phyloP scores from a whole-genome alignment of 495 filamentous ascomycete genomes.

The Penicillium canescens region DNA sequence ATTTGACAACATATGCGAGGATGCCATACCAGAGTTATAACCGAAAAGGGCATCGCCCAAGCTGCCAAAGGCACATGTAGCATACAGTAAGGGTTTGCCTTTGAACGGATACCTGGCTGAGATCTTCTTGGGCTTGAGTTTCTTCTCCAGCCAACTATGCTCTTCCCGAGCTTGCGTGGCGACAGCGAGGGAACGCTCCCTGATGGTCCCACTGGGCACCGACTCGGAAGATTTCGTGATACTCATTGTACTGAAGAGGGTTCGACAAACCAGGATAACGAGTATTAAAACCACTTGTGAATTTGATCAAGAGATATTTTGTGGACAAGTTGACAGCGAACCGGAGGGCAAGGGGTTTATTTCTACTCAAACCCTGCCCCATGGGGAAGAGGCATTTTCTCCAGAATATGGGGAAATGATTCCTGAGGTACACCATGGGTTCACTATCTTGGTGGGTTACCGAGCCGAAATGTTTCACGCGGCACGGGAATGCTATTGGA shows the following conservation, averaged over 20 bases:
- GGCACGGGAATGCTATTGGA: background rate
- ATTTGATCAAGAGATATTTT: background rate
- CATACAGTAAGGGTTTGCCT: constrained; percentile 22
- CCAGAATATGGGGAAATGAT: constrained; percentile 3
- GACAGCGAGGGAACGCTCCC: constrained; percentile 14
- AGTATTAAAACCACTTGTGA: no score
- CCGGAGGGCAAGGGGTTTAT: background rate
- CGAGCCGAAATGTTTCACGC: background rate
- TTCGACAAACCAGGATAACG: background rate
- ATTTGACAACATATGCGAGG: background rate
- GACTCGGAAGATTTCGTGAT: background rate
- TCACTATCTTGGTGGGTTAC: background rate
- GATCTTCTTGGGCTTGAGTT: constrained; percentile 27
- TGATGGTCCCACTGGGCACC: background rate
- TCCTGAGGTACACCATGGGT: background rate
- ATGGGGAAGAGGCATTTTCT: constrained; percentile 1
- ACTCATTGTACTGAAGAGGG: background rate
- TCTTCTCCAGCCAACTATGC: constrained; percentile 27
- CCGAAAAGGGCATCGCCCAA: constrained; percentile 32
- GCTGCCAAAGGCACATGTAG: constrained; percentile 32
- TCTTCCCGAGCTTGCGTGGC: constrained; percentile 15
- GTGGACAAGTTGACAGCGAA: background rate
- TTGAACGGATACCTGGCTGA: constrained; percentile 27
- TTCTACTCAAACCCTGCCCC: constrained; percentile 5
- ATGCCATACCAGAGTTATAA: constrained; percentile 26